Base-by-base conservation (phyloP, 2,329 filamentous ascomycete genomes). In the Curvularia hawaiiensis region DNA sequence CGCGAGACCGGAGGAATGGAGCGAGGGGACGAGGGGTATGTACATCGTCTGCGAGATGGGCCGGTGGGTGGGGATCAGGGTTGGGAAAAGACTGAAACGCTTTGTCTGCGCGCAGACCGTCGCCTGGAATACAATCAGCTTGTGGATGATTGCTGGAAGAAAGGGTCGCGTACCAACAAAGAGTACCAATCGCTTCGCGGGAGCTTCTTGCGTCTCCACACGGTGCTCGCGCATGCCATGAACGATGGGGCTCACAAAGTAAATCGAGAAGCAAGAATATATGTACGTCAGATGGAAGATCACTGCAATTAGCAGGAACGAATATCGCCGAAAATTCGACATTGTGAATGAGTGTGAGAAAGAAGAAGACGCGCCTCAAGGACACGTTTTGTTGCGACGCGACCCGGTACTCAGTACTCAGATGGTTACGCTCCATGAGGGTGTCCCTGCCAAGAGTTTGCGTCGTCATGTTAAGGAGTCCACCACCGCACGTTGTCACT, bases 241-340 rank as follows among this genome's bases (percentile, higher is more conserved):
- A 53, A 98, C 95, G 67, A 99, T 95, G 22, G 95, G 95, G 75
- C 92, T 97, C 73, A 97, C 92, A 74, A 99, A 99, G 79, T 99
- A 98, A 63, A 98, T 95, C 12, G 35, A 40, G 79, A 99, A 99
- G 71, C 98, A 98, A 63, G 65, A 70, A 74, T 89, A 90, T 55
- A 97, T 89, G 77, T 99, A 99, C 64, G 96, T 86, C 52, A 98
- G 77, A 78, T 99, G 96, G 76, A 99, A 99, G 60, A 94, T 80
- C 73, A 97, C 85, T 68, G 95, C 95, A 74, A 96, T 86, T 74
- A 89, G 88, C 77, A 98, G 79, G 76, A 99, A 98, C 74, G 88
- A 89, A 72, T 90, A 85, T 74, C 93, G 91, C 66, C 85, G 81
- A 58, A 87, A 77, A 70, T 85, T 83, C 68, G 79, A 79, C 80